Percentiles rank a stretch among this genome's conserved stretches.
Conservation (phyloP, 805 yeast genomes). For the Candida saitoana region DNA sequence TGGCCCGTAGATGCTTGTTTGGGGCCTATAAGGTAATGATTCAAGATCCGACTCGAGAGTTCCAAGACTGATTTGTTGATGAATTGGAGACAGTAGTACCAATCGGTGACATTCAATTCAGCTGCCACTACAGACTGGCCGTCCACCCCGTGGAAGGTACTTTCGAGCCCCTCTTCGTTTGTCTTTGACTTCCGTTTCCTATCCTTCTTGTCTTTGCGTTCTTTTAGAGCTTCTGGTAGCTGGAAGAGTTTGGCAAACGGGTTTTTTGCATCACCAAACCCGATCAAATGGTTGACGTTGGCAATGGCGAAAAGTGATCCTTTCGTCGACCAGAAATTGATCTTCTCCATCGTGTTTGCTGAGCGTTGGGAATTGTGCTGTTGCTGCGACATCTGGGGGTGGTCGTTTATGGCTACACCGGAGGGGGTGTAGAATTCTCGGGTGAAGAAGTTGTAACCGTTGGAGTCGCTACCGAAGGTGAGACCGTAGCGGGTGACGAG, state of each 20-base stretch:
- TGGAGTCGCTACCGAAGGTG: conserved; percentile 64
- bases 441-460: conserved; percentile 60
- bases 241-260: conserved; percentile 75
- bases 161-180: conserved; percentile 13
- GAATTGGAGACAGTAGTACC: conserved; percentile 55
- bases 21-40: conserved; percentile 68
- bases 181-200: conserved; percentile 46
- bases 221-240: conserved; percentile 66
- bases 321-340: conserved; percentile 73
- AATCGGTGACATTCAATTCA: conserved; percentile 37
- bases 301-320: conserved; percentile 73
- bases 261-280: conserved; percentile 71
- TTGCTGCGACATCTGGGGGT: conserved; percentile 15
- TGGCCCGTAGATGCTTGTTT: conserved; percentile 68
- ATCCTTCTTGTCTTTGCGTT: conserved; percentile 69
- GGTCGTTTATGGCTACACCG: conserved; percentile 23
- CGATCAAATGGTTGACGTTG: conserved; percentile 69
- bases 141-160: conserved; percentile 20
- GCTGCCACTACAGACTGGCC: conserved; percentile 29
- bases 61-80: conserved; percentile 63
- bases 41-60: conserved; percentile 63
- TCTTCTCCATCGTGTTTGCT: conserved; percentile 39
- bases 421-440: conserved; percentile 34
- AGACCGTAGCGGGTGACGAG: conserved; percentile 62
- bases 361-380: conserved; percentile 14